Evolutionary conservation across 140 eudicot genomes (phyloP).

Genomic region (Oenanthe javanica): DNA sequence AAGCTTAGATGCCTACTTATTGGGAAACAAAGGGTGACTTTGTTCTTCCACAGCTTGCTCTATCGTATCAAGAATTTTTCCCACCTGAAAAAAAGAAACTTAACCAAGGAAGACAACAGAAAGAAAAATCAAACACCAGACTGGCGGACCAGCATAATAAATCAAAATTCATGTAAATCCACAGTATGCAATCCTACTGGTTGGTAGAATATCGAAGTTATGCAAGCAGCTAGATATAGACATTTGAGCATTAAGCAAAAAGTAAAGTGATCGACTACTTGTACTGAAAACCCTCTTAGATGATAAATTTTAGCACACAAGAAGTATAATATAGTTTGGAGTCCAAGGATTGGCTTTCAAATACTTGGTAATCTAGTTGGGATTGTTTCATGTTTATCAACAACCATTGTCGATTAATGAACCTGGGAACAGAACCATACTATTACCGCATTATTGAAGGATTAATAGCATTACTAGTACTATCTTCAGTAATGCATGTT

Average conservation of each 20-base stretch:
- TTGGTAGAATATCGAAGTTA: neutral
- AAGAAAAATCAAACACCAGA: neutral
- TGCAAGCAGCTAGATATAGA: neutral
- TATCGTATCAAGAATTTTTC: constrained; percentile 50
- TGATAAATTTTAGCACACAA: neutral
- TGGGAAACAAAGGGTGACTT: constrained; percentile 40
- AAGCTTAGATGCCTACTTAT: constrained; percentile 41
- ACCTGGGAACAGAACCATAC: too few species aligned
- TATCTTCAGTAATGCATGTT: too few species aligned
- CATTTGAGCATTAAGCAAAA: too few species aligned
- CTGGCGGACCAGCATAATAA: neutral
- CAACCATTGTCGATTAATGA: too few species aligned
- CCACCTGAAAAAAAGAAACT: constrained; percentile 40
- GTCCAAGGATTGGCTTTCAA: neutral
- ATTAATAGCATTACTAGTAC: too few species aligned
- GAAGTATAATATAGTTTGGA: too few species aligned
- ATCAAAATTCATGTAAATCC: neutral
- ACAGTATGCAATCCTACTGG: neutral
- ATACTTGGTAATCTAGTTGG: too few species aligned
- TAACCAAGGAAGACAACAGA: constrained; percentile 1
- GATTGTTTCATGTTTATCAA: too few species aligned
- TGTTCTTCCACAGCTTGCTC: constrained; percentile 77
- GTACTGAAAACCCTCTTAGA: neutral
- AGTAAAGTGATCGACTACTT: too few species aligned
- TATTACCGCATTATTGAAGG: too few species aligned